Conservation (phyloP, 106 monocot species). For the Acanthochlamys bracteata region DNA sequence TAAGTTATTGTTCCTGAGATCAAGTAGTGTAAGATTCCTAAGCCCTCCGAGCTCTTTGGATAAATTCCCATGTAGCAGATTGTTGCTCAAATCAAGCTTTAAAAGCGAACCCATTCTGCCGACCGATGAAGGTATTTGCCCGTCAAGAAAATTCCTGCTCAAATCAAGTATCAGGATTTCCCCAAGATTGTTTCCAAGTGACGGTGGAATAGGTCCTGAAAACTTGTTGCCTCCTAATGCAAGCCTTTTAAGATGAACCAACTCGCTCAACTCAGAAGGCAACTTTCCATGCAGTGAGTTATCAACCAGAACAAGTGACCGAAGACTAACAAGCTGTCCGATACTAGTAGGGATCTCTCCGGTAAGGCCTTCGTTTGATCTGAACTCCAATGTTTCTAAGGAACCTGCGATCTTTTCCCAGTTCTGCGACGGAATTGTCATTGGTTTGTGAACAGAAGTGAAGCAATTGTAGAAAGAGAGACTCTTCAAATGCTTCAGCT, state of each 20-base stretch:
- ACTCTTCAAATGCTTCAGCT: conserved; percentile 50
- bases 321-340: conserved; percentile 41
- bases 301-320: conserved; percentile 56
- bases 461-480: conserved; percentile 74
- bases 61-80: conserved; percentile 39
- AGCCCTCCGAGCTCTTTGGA: conserved; percentile 40
- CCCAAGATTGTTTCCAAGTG: conserved; percentile 24
- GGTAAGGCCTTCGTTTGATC: conserved; percentile 49
- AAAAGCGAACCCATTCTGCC: conserved; percentile 45
- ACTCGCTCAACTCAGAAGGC: conserved; percentile 34
- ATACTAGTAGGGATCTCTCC: conserved; percentile 40
- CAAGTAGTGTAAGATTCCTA: conserved; percentile 49
- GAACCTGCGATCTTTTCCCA: conserved; percentile 52
- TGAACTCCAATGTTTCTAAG: conserved; percentile 70
- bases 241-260: conserved; percentile 34
- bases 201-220: conserved; percentile 44
- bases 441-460: conserved; percentile 15
- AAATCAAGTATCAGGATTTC: conserved; percentile 60
- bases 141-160: conserved; percentile 40
- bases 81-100: conserved; percentile 78
- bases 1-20: conserved; percentile 61
- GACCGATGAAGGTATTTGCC: conserved; percentile 38
- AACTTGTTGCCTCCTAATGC: conserved; percentile 44
- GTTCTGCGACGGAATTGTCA: conserved; percentile 27
- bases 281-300: conserved; percentile 43